Base-by-base conservation (phyloP, 495 filamentous ascomycete species). In the Jackrogersella multiformis region DNA sequence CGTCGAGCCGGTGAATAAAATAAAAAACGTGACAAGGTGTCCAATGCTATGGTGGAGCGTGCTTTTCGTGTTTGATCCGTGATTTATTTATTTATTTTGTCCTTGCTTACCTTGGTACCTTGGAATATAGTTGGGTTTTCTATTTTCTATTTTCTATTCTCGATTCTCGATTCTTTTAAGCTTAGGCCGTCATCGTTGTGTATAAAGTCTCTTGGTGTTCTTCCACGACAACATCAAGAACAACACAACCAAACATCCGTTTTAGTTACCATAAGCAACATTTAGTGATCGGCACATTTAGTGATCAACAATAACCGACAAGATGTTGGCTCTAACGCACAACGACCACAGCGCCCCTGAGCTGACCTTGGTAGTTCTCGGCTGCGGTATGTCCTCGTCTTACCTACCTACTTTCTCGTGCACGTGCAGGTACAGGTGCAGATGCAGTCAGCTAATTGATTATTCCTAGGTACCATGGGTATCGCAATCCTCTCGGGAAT, bases 401-500 rank as follows among this genome's bases (percentile, higher is more conserved):
- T 8, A 12, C 35, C 32, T 8, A 44, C 24, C 45, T 21, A 32
- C 10, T 32, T n/a, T 54, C 7, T 35, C 30, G 20, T 39, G 28
- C 28, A 12, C n/a, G n/a, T n/a, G n/a, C n/a, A n/a, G n/a, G n/a
- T n/a, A n/a, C n/a, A n/a, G n/a, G n/a, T n/a, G n/a, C n/a, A 26
- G 9, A 32, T 30, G 12, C 9, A 10, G 36, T 20, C 49, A 54
- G 44, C 39, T 41, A 73, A 67, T 54, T 67, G 52, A 68, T 21
- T 56, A 13, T 15, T 44, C 6, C 20, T 16, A 85, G 91, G 92
- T 53, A 94, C 91, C 18, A 88, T 96, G 85, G 92, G 92, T 45
- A 89, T 91, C 42, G 90, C 92, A 34, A 93, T 96, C 67, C 85
- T 95, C 48, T 90, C 88, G 5, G 92, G 92, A 45, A 91, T 96